Evolutionary conservation across 208 protist species (phyloP), one percentile per base, ranked within the genome.

Genomic region (Trypanosoma congolense): DNA sequence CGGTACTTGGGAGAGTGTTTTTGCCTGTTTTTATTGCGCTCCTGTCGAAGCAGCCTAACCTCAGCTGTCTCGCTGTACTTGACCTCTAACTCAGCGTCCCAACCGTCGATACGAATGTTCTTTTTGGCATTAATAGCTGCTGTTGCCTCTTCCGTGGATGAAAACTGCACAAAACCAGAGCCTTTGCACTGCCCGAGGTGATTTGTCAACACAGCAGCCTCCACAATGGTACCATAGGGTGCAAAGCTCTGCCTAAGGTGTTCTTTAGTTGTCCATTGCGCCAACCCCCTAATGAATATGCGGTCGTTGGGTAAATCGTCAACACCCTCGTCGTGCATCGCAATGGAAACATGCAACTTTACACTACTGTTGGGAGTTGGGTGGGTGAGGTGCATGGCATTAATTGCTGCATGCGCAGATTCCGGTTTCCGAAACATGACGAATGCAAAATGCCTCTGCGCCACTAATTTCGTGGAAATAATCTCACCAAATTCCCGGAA

Each of bases 291-390:
- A 61, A 95, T 81, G 50, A 95, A 95, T 35, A 95, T 66, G 38
- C 87, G 78, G 51, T 92, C 77, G 65, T 89, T 95, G 0, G 87
- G 83, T 53, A 81, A 58, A 26, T 92, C 87, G 52, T 95, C 83
- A 5, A 89, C 74, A n/a, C 87, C 87, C 56, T 95, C 87, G 61
- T 92, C 83, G 46, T 95, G 87, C 87, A 95, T 95, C 4, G 87
- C 83, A 30, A 95, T 83, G 14, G 82, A 90, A 3, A 92, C 87
- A 59, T 95, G 84, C 36, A 94, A 56, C 26, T 90, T 38, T 24
- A 75, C 79, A 3, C 64, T 42, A 21, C 76, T 77, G 31, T 70
- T 78, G 3, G 74, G 71, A 28, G 56, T 63, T 9, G 84, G 82
- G 35, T 76, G 66, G 0, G 80, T 88, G 24, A 89, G 65, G 59